Base-by-base conservation (phyloP, 257 asterid genomes). In the Solanum piurae region DNA sequence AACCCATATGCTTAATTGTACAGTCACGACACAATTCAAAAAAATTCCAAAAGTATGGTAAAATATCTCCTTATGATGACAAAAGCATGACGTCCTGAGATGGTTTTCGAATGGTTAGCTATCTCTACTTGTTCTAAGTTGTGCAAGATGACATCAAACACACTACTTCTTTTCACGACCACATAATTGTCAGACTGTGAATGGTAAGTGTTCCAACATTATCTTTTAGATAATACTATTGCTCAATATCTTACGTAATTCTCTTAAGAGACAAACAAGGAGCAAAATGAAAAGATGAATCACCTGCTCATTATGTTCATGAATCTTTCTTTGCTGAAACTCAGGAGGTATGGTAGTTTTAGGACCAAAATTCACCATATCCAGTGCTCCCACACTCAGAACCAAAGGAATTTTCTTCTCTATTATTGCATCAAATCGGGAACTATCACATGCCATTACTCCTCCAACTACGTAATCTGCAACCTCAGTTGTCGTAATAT, bases 391-490 rank as follows among this genome's bases (percentile, higher is more conserved):
- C 60, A 91, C 90, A 90, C 98, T 95, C 91, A 97, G 93, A 91
- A 97, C 98, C 77, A 95, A 86, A 49, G 99, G 99, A 87, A 95
- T 90, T 89, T 93, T 95, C 94, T 94, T 96, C 90, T 97, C 99
- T 89, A 95, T 46, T 42, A 93, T 83, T 87, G 95, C 94, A 87
- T 97, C 96, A 91, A 97, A 95, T 79, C 98, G 98, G 83, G 95
- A 90, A 89, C 94, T 87, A 52, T 95, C 96, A 79, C 99, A 95
- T 69, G 99, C 95, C 99, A 97, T 97, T 86, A 93, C 92, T 87
- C 98, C 98, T 88, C 99, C 99, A 87, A 97, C 98, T 85, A 97
- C 27, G 89, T 92, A 93, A 90, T 97, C 99, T 80, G 99, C 98
- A 83, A 95, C 98, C 90, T 95, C 99, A 20, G 99, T 95, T 46